A percentile compares a stretch with the other conserved stretches of the same genome.
These are phyloP conservation scores for Ramaria sp. DNA, from an alignment of 768 basidiomycete species.

Conservation along the genomic window DNA sequence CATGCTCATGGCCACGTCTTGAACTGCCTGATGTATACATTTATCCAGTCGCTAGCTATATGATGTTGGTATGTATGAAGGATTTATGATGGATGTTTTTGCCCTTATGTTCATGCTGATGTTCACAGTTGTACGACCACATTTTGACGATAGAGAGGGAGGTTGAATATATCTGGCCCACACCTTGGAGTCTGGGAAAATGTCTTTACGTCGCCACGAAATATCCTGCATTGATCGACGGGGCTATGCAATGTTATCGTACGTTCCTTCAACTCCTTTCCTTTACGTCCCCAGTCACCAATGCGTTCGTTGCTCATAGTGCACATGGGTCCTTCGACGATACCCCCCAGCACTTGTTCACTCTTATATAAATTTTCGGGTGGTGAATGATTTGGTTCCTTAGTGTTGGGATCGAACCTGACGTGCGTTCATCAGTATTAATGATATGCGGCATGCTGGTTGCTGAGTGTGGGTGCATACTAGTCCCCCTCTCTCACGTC, in stretches of 20 bases:
- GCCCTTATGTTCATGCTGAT: background rate
- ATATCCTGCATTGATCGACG: background rate
- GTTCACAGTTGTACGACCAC: background rate
- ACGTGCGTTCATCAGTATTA: background rate
- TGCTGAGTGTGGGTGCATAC: background rate
- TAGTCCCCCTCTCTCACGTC: too few relatives aligned
- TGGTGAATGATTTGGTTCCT: too few relatives aligned
- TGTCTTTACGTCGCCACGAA: background rate
- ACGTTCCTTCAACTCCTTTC: background rate
- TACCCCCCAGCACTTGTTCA: background rate
- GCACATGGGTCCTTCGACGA: background rate
- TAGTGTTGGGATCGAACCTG: too few relatives aligned
- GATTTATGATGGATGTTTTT: background rate
- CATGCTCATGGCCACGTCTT: background rate
- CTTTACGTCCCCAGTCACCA: background rate
- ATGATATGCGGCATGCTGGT: background rate
- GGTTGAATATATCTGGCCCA: constrained; percentile 1
- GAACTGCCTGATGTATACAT: background rate
- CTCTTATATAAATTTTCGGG: background rate
- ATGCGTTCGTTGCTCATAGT: background rate
- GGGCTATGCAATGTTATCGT: background rate
- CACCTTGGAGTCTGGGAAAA: constrained; percentile 1
- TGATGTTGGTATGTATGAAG: background rate
- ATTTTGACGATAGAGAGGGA: background rate
- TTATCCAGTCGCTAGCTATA: background rate